These are phyloP conservation scores for Botrytis tulipae DNA, from an alignment of 2,329 filamentous ascomycete species.

Conservation along the genomic window DNA sequence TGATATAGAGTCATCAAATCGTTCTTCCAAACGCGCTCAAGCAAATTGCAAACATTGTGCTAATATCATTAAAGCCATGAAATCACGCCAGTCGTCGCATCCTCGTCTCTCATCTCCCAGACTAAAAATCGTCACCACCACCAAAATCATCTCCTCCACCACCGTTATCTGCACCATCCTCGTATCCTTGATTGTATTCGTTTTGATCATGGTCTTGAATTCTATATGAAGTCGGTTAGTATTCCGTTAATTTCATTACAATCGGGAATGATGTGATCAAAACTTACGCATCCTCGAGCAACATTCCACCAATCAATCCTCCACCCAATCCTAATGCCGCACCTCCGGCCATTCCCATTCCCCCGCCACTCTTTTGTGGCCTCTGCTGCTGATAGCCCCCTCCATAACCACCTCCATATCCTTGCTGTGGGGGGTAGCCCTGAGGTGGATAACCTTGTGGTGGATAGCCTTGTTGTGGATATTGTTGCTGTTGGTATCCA, in stretches of 20 bases:
- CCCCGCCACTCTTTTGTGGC: constrained; percentile 46
- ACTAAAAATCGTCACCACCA: constrained; percentile 18
- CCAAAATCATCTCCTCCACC: constrained; percentile 31
- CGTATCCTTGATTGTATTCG: constrained; percentile 53
- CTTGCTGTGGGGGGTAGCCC: constrained; percentile 38
- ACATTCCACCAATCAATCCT: constrained; percentile 73
- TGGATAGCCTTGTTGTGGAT: constrained; percentile 39
- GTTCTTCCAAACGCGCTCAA: not conserved
- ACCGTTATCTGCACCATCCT: constrained; percentile 23
- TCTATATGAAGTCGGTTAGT: constrained; percentile 5
- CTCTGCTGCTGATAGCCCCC: constrained; percentile 37
- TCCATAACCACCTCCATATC: constrained; percentile 35
- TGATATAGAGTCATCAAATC: not conserved
- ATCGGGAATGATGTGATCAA: not conserved
- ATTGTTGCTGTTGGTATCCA: constrained; percentile 34
- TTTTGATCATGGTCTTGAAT: constrained; percentile 61
- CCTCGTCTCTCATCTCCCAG: constrained; percentile 44
- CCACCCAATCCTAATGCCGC: constrained; percentile 77
- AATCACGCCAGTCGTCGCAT: constrained; percentile 27
- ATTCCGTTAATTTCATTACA: not conserved
- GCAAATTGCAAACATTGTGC: not conserved
- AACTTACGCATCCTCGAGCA: constrained; percentile 60
- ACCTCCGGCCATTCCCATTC: constrained; percentile 70
- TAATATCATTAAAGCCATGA: not conserved
- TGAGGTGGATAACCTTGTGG: constrained; percentile 40